A percentile compares a stretch with the other conserved stretches of the same genome.
phyloP scores from a whole-genome alignment of 192 early-diverging fungal species.

The Paraglomus brasilianum region DNA sequence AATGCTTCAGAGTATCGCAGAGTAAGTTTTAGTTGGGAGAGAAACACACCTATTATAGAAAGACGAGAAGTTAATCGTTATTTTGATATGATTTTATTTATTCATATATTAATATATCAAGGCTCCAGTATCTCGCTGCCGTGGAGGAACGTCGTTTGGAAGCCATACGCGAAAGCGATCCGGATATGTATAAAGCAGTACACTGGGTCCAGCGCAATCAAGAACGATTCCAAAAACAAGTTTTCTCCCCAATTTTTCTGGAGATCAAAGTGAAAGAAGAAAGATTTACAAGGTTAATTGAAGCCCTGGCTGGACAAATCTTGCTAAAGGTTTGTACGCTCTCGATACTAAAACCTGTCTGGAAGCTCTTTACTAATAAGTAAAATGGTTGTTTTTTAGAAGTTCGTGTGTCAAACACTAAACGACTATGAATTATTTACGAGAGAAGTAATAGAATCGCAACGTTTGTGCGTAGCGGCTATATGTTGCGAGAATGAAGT shows the following conservation, averaged over 20 bases:
- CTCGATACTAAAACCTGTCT: neutral
- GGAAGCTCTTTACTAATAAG: neutral
- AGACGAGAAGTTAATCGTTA: neutral
- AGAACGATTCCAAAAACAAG: slow-evolving; percentile 59
- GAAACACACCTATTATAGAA: neutral
- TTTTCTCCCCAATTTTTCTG: slow-evolving; percentile 76
- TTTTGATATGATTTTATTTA: neutral
- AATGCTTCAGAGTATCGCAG: too few species aligned
- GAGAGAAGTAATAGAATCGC: too few species aligned
- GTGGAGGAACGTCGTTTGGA: slow-evolving; percentile 52
- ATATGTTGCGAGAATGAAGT: slow-evolving; percentile 42
- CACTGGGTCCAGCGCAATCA: slow-evolving; percentile 71
- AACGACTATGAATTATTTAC: too few species aligned
- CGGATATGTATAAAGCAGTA: slow-evolving; percentile 59
- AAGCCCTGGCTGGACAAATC: slow-evolving; percentile 38
- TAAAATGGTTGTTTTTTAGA: slow-evolving; percentile 45
- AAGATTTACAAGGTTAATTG: slow-evolving; percentile 68
- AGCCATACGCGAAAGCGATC: slow-evolving; percentile 45
- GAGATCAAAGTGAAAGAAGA: slow-evolving; percentile 72
- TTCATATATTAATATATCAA: too few species aligned
- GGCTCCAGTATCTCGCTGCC: slow-evolving; percentile 63
- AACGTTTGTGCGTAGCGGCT: slow-evolving; percentile 63
- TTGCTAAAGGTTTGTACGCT: neutral
- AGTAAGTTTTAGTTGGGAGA: slow-evolving; percentile 34
- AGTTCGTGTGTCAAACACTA: too few species aligned